phyloP scores from a whole-genome alignment of 257 asterid genomes.

The Solanum lignicaule region DNA sequence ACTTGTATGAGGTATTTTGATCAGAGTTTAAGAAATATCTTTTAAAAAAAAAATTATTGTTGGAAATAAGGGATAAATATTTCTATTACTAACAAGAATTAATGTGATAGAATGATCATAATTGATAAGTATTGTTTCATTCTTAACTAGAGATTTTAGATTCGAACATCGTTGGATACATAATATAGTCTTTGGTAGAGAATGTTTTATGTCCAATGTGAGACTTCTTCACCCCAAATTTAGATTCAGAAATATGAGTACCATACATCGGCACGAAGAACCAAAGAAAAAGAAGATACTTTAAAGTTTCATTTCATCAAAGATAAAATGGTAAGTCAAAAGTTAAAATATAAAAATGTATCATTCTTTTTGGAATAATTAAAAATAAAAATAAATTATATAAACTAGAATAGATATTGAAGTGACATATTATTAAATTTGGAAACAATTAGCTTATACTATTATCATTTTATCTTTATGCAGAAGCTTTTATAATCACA shows the following conservation, averaged over 20 bases:
- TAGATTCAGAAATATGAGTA: not conserved
- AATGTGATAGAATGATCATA: too few species aligned
- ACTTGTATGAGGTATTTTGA: not conserved
- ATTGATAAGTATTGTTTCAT: not conserved
- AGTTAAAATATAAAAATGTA: too few species aligned
- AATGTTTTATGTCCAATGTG: not conserved
- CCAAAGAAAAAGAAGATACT: not conserved
- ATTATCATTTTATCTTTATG: not conserved
- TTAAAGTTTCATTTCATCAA: not conserved
- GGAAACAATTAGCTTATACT: not conserved
- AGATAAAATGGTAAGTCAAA: not conserved
- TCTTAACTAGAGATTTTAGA: not conserved
- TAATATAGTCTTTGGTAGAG: not conserved
- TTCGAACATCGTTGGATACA: accelerated
- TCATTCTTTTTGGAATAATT: not conserved
- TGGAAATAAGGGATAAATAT: not conserved
- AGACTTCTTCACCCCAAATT: not conserved
- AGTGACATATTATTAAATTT: not conserved
- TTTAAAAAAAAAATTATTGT: too few species aligned
- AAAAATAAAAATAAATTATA: too few species aligned
- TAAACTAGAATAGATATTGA: not conserved
- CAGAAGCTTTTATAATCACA: not conserved
- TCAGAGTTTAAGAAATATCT: not conserved
- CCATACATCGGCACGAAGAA: not conserved
- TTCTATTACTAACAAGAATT: too few species aligned